Evolutionary conservation across 1,139 yeast species (phyloP).

Genomic region (Groenewaldozyma sp.): DNA sequence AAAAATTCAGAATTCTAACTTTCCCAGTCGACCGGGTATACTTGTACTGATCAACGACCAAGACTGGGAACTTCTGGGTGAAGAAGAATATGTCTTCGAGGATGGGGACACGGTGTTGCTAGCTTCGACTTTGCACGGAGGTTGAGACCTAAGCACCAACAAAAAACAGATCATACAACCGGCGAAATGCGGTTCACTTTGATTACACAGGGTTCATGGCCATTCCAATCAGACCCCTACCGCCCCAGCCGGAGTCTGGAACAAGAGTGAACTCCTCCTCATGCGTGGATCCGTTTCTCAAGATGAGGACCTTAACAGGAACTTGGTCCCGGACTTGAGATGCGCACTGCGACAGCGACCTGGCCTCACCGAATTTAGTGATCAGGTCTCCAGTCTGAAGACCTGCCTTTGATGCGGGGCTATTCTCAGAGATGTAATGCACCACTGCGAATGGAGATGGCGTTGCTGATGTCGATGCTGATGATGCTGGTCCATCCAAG

Average conservation of each 20-base stretch:
- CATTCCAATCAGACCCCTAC: constrained; percentile 69
- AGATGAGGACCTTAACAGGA: constrained; percentile 4
- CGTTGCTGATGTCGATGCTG: constrained; percentile 2
- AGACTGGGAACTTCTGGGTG: constrained; percentile 95
- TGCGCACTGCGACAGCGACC: constrained; percentile 38
- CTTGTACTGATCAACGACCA: constrained; percentile 86
- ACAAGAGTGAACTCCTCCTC: constrained; percentile 30
- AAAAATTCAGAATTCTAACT: not conserved
- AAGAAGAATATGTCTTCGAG: constrained; percentile 67
- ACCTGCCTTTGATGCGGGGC: constrained; percentile 29
- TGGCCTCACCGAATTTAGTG: constrained; percentile 43
- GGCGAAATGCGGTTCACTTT: not conserved
- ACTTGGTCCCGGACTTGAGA: constrained; percentile 11
- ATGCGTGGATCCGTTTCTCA: constrained; percentile 8
- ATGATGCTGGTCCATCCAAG: not conserved
- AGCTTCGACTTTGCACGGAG: constrained; percentile 93
- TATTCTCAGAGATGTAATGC: constrained; percentile 30
- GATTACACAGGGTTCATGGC: constrained; percentile 40
- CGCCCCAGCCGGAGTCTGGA: constrained; percentile 58
- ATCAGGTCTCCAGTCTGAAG: constrained; percentile 39
- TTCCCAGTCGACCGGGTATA: constrained; percentile 74
- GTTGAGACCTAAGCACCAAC: constrained; percentile 38
- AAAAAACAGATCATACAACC: not conserved
- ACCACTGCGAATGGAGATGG: constrained; percentile 52
- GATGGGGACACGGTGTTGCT: constrained; percentile 73